Percentiles rank a stretch among this genome's conserved stretches.
Evolutionary conservation across 331 rosid genomes (phyloP).

Genomic region (Arachis monticola): DNA sequence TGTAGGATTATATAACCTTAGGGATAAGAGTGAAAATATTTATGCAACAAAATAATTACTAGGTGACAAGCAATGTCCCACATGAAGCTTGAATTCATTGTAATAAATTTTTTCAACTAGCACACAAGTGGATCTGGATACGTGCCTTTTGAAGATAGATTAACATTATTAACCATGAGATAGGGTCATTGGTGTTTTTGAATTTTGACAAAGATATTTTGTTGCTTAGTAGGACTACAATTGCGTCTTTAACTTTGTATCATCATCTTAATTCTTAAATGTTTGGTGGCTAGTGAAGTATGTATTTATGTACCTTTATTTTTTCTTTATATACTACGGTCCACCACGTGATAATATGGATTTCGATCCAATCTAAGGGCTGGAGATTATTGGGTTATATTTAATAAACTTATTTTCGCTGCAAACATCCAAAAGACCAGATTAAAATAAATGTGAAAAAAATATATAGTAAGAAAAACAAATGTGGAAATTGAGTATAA

Average conservation of each 20-base stretch:
- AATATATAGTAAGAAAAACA: no score
- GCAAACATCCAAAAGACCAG: no score
- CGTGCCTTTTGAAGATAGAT: background rate
- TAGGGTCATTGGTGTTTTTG: background rate
- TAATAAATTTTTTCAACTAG: background rate
- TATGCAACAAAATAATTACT: background rate
- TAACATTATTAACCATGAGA: background rate
- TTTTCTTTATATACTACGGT: background rate
- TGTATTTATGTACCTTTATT: background rate
- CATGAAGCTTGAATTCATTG: slow-evolving; percentile 3
- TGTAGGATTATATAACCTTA: background rate
- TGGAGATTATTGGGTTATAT: background rate
- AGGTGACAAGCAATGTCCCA: background rate
- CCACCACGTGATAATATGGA: background rate
- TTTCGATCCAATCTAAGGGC: background rate
- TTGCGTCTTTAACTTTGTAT: background rate
- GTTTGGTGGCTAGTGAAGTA: background rate
- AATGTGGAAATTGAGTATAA: no score
- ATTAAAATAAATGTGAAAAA: no score
- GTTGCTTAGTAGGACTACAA: background rate
- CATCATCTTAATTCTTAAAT: background rate
- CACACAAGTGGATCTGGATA: slow-evolving; percentile 7
- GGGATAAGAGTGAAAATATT: background rate
- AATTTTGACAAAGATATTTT: background rate
- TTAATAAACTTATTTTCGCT: background rate